Conservation (phyloP, 2,329 filamentous ascomycete species). For the Alternaria tenuissima region DNA sequence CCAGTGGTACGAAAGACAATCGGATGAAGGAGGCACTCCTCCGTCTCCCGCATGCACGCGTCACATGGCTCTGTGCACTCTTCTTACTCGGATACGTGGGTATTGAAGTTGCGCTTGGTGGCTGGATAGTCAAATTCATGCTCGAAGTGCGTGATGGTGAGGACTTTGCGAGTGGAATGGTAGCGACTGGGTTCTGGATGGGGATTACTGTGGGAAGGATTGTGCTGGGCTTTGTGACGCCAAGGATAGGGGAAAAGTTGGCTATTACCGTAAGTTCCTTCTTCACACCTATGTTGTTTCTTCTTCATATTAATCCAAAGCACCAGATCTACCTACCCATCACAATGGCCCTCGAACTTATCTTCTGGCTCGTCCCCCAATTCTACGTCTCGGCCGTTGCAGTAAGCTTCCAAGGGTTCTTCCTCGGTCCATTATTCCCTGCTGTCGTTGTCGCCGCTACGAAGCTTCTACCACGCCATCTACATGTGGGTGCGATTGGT, state of each 20-base stretch:
- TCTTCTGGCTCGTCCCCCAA: conserved; percentile 83
- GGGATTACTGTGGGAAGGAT: conserved; percentile 79
- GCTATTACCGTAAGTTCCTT: conserved; percentile 53
- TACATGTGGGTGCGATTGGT: conserved; percentile 82
- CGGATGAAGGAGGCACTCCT: conserved; percentile 61
- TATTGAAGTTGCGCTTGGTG: conserved; percentile 76
- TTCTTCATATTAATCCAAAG: background rate
- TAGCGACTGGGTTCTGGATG: conserved; percentile 83
- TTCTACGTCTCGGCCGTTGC: conserved; percentile 78
- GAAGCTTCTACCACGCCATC: conserved; percentile 74
- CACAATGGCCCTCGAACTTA: conserved; percentile 70
- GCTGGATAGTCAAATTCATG: conserved; percentile 87
- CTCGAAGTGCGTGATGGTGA: conserved; percentile 74
- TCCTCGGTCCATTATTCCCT: conserved; percentile 81
- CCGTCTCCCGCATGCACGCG: conserved; percentile 55
- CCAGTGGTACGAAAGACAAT: conserved; percentile 57
- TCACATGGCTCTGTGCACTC: conserved; percentile 76
- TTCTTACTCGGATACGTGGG: conserved; percentile 85
- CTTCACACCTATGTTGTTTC: background rate
- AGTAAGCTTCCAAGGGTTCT: conserved; percentile 77
- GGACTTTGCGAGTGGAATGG: conserved; percentile 76
- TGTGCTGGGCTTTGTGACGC: conserved; percentile 78
- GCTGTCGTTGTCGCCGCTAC: conserved; percentile 76
- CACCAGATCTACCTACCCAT: conserved; percentile 68
- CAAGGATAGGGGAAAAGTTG: conserved; percentile 73